Percentiles rank a stretch among this genome's conserved stretches.
Evolutionary conservation across 2,329 filamentous ascomycete species (phyloP).

Genomic region (Trichoderma lentiforme): DNA sequence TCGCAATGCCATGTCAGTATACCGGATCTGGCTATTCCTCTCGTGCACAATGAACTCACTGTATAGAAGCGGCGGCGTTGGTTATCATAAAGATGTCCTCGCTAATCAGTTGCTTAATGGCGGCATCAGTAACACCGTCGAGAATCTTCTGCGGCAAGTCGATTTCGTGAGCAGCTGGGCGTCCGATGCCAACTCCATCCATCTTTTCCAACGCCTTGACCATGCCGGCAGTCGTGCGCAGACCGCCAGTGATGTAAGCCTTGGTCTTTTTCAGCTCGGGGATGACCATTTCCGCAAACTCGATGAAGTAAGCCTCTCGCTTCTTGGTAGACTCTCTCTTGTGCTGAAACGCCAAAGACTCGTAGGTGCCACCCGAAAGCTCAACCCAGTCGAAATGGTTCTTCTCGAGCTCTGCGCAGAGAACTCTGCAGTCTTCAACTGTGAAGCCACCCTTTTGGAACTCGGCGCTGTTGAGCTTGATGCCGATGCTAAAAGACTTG

Average conservation of each 20-base stretch:
- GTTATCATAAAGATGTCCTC: slow-evolving; percentile 48
- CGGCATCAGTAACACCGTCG: slow-evolving; percentile 37
- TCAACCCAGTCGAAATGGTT: slow-evolving; percentile 57
- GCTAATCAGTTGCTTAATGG: slow-evolving; percentile 46
- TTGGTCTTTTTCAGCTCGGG: slow-evolving; percentile 47
- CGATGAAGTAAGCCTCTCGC: slow-evolving; percentile 58
- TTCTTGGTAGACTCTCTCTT: slow-evolving; percentile 52
- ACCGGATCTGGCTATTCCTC: no score
- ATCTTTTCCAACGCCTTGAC: slow-evolving; percentile 54
- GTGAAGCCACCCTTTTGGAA: slow-evolving; percentile 53
- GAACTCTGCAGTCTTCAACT: slow-evolving; percentile 48
- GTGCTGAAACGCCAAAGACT: slow-evolving; percentile 49
- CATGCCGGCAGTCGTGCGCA: slow-evolving; percentile 56
- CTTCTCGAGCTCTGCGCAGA: slow-evolving; percentile 47
- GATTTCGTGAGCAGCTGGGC: slow-evolving; percentile 31
- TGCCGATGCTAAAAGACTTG: slow-evolving; percentile 43
- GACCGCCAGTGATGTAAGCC: slow-evolving; percentile 57
- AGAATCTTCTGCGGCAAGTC: slow-evolving; percentile 29
- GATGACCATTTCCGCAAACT: slow-evolving; percentile 55
- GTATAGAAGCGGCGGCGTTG: slow-evolving; percentile 30
- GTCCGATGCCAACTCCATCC: slow-evolving; percentile 57
- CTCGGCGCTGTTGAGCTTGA: slow-evolving; percentile 58
- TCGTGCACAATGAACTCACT: slow-evolving; percentile 22
- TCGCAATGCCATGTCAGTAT: not conserved
- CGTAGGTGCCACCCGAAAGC: slow-evolving; percentile 58